Base-by-base conservation (phyloP, 306 rosid genomes). In the Ormosia emarginata region DNA sequence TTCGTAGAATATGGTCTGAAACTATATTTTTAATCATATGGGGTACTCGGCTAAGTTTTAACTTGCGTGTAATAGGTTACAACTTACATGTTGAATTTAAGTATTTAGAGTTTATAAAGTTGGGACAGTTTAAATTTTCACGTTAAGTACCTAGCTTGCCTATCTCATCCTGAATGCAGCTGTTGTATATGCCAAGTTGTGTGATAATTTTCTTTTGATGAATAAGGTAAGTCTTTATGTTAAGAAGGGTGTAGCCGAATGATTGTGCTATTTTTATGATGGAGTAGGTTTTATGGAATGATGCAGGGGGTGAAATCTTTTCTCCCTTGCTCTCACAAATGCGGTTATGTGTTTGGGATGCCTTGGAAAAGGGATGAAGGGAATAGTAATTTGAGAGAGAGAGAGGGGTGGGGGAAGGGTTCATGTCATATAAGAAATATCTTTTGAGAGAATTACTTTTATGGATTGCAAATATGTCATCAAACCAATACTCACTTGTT, bases 351-450 rank as follows among this genome's bases (percentile, higher is more conserved):
- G 50, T 63, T 52, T 53, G 77, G 14, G 56, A n/a, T 55, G 57
- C 47, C 40, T 64, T 49, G 32, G 58, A 44, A 37, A 74, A n/a
- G 55, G 34, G 40, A 29, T 33, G 43, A 44, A 47, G 37, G 64
- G 62, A 44, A 14, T 82, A 53, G 2, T 67, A 24, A 55, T 67
- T 46, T 34, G 79, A 50, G 43, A 24, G 24, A 24, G 17, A 53
- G 49, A 74, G 33, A 18, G 57, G 52, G 17, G 67, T n/a, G 77
- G 46, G 44, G 77, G 61, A 49, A 30, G 33, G 53, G 41, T 70
- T 62, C 10, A 39, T 66, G 55, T 40, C 43, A 40, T 85, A 52
- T 76, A 49, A 85, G 46, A 43, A 41, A 65, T 53, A 75, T 80
- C 15, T 10, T 71, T 56, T 15, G 43, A 40, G 65, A 49, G 13